These are phyloP conservation scores for Oryza coarctata DNA, from an alignment of 176 grass and related monocot species.

Conservation along the genomic window DNA sequence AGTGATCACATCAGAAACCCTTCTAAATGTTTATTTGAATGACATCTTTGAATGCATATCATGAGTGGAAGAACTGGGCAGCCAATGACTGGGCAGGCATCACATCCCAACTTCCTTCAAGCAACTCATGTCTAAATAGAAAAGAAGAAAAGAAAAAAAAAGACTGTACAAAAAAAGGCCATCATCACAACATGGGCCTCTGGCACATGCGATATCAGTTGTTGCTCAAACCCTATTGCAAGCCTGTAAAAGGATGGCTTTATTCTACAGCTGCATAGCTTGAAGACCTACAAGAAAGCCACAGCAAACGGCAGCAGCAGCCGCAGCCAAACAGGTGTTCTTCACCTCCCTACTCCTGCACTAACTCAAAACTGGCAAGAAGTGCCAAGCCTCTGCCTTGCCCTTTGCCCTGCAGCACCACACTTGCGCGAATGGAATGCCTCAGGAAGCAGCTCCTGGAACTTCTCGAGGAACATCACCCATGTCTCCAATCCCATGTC, in stretches of 20 bases:
- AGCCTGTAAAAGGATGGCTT: conserved; percentile 43
- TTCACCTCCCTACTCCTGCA: conserved; percentile 26
- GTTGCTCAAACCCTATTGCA: conserved; percentile 29
- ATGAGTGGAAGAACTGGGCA: conserved; percentile 33
- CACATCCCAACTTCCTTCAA: conserved; percentile 40
- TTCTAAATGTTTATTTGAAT: conserved; percentile 48
- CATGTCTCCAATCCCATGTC: conserved; percentile 69
- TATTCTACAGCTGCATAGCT: conserved; percentile 45
- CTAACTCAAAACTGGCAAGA: conserved; percentile 94
- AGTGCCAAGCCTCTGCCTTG: conserved; percentile 74
- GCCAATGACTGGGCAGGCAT: conserved; percentile 37
- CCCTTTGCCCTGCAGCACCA: conserved; percentile 41
- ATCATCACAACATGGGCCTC: conserved; percentile 47
- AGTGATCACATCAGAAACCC: conserved; percentile 23
- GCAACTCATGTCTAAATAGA: conserved; percentile 44
- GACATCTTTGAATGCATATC: conserved; percentile 46
- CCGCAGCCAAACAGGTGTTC: conserved; percentile 34
- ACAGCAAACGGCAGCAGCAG: conserved; percentile 40
- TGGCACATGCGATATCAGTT: conserved; percentile 16
- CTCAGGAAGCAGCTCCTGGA: conserved; percentile 61
- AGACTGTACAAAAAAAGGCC: conserved; percentile 49
- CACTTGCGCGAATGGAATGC: conserved; percentile 49
- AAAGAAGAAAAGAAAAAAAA: not conserved
- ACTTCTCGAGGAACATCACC: conserved; percentile 81
- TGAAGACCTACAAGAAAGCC: conserved; percentile 37